Evolutionary conservation across 1,139 yeast species (phyloP), one percentile per base, ranked within the genome.

Genomic region (Blastobotrys petasosporus): DNA sequence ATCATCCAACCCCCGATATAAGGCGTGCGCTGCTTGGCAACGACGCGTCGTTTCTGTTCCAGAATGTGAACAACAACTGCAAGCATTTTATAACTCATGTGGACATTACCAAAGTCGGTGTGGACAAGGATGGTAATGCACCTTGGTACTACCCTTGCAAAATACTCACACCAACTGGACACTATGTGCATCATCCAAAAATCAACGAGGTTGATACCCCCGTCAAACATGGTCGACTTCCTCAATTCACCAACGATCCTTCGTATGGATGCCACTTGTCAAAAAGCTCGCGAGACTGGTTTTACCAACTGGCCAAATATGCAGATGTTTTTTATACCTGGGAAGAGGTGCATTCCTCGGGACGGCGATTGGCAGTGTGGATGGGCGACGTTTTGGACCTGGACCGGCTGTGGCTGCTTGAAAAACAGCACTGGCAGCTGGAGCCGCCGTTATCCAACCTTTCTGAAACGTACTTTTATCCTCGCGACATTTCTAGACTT

Each of bases 91-190:
- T 86, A 40, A 68, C 61, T 12, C 88, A 94, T 4, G 23, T 35
- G 4, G 13, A 23, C 2, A 23, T 81, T 0, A 82, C 83, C 46
- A 90, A 90, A 5, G 47, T 56, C 9, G 52, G 50, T 9, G 49
- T 42, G 8, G 52, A 70, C 49, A 68, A 68, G 23, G 74, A 73
- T 36, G 72, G 74, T 16, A 77, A 79, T 30, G 65, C 85, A 47
- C 94, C 94, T 2, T 85, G 94, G 92, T 87, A 86, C 64, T 85
- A 83, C 81, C 95, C 95, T 8, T 86, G 95, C 64, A 77, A 77
- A 13, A 39, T 44, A 10, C 16, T 48, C 35, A 39, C 50, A 25
- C 30, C 25, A n/a, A 25, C 46, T 8, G 47, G 47, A 15, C 39
- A 49, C 10, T 46, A 42, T 35, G 32, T 44, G 10, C 35, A 25